These are phyloP conservation scores for Malbranchea zuffiana DNA, from an alignment of 2,329 filamentous ascomycete species.

Conservation along the genomic window DNA sequence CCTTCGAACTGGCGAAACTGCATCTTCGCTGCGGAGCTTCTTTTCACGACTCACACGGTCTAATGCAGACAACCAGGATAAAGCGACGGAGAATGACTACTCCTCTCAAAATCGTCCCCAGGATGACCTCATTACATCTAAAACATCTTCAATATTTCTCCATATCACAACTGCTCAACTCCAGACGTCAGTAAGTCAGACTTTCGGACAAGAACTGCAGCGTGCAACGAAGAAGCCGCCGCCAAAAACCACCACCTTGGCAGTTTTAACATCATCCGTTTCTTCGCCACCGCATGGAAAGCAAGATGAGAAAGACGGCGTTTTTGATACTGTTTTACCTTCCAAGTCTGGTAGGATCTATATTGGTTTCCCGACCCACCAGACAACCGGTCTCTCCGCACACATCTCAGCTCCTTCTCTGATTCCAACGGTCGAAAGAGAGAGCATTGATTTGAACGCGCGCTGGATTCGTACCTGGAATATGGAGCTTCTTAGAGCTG, in stretches of 20 bases:
- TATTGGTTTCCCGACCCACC: slow-evolving; percentile 93
- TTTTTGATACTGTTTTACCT: slow-evolving; percentile 84
- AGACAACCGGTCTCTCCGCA: slow-evolving; percentile 86
- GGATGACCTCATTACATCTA: slow-evolving; percentile 60
- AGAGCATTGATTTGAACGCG: slow-evolving; percentile 93
- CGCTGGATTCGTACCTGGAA: slow-evolving; percentile 95
- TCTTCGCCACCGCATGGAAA: slow-evolving; percentile 51
- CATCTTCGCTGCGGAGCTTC: slow-evolving; percentile 61
- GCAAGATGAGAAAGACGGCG: slow-evolving; percentile 43
- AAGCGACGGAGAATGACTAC: slow-evolving; percentile 36
- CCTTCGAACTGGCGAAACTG: slow-evolving; percentile 28
- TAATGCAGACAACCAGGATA: slow-evolving; percentile 41
- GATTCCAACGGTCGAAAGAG: slow-evolving; percentile 92
- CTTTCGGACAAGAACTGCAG: slow-evolving; percentile 76
- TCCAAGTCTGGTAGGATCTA: slow-evolving; percentile 85
- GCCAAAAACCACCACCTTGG: slow-evolving; percentile 73
- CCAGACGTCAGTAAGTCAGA: slow-evolving; percentile 59
- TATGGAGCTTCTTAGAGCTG: slow-evolving; percentile 77
- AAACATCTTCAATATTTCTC: slow-evolving; percentile 73
- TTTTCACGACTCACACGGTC: slow-evolving; percentile 63
- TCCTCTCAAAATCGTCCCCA: slow-evolving; percentile 50
- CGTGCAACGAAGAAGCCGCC: slow-evolving; percentile 95
- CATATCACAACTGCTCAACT: slow-evolving; percentile 77
- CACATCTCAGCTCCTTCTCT: slow-evolving; percentile 93
- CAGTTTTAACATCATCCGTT: slow-evolving; percentile 83